These are phyloP conservation scores for Diaporthe longicolla DNA, from an alignment of 2,329 filamentous ascomycete species.

Conservation along the genomic window DNA sequence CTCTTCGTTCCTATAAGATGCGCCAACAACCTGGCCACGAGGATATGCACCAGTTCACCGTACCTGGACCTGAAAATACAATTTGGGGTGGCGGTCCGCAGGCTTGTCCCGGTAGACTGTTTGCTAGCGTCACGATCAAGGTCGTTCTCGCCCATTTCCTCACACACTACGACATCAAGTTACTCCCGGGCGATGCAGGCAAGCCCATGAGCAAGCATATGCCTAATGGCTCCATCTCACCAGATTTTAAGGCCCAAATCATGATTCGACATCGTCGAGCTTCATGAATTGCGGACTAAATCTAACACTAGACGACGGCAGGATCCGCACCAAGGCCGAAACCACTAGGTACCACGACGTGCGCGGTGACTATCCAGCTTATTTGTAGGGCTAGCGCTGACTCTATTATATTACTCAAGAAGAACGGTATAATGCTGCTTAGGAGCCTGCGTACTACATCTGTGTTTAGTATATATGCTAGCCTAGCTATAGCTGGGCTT, in stretches of 20 bases:
- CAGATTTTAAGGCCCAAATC: conserved; percentile 1
- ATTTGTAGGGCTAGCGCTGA: no score
- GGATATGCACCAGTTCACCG: conserved; percentile 4
- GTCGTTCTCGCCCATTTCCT: conserved; percentile 26
- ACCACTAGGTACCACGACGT: no score
- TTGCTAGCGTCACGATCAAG: conserved; percentile 52
- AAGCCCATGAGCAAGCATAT: neutral
- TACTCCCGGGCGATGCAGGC: neutral
- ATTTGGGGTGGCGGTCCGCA: conserved; percentile 46
- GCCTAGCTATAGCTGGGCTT: no score
- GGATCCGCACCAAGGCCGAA: no score
- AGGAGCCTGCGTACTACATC: no score
- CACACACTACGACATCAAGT: neutral
- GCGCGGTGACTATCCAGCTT: no score
- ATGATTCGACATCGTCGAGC: neutral
- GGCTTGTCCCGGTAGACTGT: conserved; percentile 53
- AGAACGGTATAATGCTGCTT: no score
- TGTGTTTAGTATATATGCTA: no score
- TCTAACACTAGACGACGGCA: no score
- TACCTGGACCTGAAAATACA: conserved; percentile 2
- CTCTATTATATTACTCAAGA: no score
- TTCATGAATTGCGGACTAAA: no score
- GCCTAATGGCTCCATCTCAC: conserved; percentile 12
- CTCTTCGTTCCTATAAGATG: neutral
- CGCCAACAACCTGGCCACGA: neutral